Evolutionary conservation across 1,284 basidiomycete species (phyloP).

Genomic region (Malassezia yamatoensis): DNA sequence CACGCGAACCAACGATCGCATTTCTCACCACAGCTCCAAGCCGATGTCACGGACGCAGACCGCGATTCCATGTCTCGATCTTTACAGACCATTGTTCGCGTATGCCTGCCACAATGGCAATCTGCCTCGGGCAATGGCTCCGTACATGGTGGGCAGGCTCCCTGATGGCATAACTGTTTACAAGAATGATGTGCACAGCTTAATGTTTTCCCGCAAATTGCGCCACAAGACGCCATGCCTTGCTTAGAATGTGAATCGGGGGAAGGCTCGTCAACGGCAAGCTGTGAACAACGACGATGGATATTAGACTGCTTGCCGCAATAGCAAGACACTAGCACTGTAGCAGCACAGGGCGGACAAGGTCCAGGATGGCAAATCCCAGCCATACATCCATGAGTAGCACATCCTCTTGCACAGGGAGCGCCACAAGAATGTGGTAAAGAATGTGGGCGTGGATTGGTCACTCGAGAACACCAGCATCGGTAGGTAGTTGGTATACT

Average conservation of each 20-base stretch:
- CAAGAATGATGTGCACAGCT: conserved; percentile 39
- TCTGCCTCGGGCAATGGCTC: conserved; percentile 17
- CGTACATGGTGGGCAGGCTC: conserved; percentile 30
- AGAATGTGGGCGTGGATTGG: conserved; percentile 26
- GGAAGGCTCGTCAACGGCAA: conserved; percentile 2
- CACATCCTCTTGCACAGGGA: conserved; percentile 23
- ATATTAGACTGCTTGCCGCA: conserved; percentile 31
- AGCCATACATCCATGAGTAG: conserved; percentile 31
- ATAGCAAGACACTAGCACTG: conserved; percentile 38
- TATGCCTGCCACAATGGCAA: conserved; percentile 41
- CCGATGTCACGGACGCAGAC: conserved; percentile 6
- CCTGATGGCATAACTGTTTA: conserved; percentile 30
- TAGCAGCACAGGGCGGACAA: conserved; percentile 42
- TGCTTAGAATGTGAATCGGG: background rate
- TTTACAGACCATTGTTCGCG: conserved; percentile 33
- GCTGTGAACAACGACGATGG: conserved; percentile 39
- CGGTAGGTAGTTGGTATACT: conserved; percentile 37
- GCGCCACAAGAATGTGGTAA: conserved; percentile 42
- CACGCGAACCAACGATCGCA: conserved; percentile 35
- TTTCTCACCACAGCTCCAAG: conserved; percentile 27
- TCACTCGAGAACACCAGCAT: conserved; percentile 41
- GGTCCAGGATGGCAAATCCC: conserved; percentile 43
- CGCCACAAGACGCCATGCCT: conserved; percentile 31
- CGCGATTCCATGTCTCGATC: conserved; percentile 23
- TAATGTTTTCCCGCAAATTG: conserved; percentile 29